These are phyloP conservation scores for Suhomyces panamericanus DNA, from an alignment of 1,139 yeast species.

Conservation along the genomic window DNA sequence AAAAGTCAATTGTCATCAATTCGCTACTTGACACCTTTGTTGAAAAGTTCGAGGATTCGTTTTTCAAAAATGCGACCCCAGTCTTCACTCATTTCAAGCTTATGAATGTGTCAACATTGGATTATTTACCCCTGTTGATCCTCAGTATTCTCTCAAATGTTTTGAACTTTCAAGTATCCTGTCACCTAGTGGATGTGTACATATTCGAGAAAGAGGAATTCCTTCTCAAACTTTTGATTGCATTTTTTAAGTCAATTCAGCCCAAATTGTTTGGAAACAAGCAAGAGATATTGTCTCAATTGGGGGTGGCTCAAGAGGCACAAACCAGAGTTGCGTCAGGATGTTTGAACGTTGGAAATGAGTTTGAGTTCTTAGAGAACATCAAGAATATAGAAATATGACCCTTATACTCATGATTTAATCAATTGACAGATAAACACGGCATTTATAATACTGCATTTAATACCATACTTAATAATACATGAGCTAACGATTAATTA, in stretches of 20 bases:
- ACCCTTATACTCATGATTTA: background rate
- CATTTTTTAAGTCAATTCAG: slow-evolving; percentile 47
- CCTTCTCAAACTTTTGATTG: slow-evolving; percentile 48
- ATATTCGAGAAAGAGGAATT: slow-evolving; percentile 57
- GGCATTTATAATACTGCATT: background rate
- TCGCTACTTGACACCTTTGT: slow-evolving; percentile 20
- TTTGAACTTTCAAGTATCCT: slow-evolving; percentile 28
- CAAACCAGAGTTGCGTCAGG: slow-evolving; percentile 17
- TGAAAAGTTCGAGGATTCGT: slow-evolving; percentile 47
- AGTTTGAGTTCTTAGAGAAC: slow-evolving; percentile 46
- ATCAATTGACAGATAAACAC: no score
- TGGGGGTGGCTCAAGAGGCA: slow-evolving; percentile 26
- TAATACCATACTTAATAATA: background rate
- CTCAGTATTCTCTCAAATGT: slow-evolving; percentile 24
- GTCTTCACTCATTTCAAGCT: slow-evolving; percentile 52
- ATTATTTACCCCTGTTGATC: slow-evolving; percentile 26
- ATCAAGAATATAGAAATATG: slow-evolving; percentile 28
- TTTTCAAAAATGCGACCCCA: slow-evolving; percentile 44
- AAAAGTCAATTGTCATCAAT: slow-evolving; percentile 8
- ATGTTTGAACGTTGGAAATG: slow-evolving; percentile 50
- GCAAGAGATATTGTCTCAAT: slow-evolving; percentile 41
- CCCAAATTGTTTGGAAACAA: slow-evolving; percentile 54
- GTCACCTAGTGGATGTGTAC: slow-evolving; percentile 52
- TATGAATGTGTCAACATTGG: slow-evolving; percentile 34
- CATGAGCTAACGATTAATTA: background rate